Percentiles rank a stretch among this genome's conserved stretches.
phyloP scores from a whole-genome alignment of 2,329 filamentous ascomycete species.

The Botrytis fragariae region DNA sequence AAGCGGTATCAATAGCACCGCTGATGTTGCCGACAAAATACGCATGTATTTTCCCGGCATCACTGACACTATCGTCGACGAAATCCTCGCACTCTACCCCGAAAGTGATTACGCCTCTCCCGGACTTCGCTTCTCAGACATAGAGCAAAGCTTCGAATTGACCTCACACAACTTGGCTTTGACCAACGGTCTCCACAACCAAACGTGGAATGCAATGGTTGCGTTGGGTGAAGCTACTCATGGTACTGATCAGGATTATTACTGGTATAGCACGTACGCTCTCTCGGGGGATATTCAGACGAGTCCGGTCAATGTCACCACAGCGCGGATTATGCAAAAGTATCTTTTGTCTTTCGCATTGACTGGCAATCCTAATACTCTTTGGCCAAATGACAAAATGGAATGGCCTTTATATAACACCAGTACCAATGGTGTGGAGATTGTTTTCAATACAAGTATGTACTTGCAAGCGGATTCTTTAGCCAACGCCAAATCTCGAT shows the following conservation, averaged over 20 bases:
- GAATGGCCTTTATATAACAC: background rate
- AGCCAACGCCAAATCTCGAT: background rate
- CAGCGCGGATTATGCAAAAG: background rate
- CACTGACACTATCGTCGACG: background rate
- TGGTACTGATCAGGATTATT: background rate
- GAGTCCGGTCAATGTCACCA: background rate
- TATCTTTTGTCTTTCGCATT: background rate
- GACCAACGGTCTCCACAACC: background rate
- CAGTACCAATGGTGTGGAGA: background rate
- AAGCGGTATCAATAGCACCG: background rate
- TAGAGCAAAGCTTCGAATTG: background rate
- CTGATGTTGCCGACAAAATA: background rate
- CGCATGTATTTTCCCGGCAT: background rate
- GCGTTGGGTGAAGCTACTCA: background rate
- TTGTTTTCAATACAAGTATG: background rate
- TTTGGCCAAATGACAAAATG: background rate
- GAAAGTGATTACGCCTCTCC: background rate
- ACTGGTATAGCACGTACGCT: background rate
- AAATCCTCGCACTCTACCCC: background rate
- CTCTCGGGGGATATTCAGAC: background rate
- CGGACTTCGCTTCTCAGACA: background rate
- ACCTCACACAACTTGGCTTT: background rate
- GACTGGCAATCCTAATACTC: background rate
- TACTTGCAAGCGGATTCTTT: background rate
- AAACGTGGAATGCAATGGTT: background rate